Base-by-base conservation (phyloP, 108 stramenopile genomes). In the Ochromonas danica region DNA sequence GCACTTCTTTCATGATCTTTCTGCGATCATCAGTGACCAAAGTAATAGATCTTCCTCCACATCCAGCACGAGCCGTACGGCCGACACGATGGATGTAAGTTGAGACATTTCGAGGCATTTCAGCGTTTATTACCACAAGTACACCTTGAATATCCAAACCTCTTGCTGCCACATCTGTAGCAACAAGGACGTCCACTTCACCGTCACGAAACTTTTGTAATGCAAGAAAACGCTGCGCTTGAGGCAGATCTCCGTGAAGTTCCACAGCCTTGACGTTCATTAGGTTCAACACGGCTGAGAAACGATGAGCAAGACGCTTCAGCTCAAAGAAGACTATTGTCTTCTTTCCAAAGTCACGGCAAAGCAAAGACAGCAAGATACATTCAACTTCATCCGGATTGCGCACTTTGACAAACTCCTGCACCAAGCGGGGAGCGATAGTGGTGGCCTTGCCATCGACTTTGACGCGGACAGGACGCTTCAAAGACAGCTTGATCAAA, bases 11-110 rank as follows among this genome's bases (percentile, higher is more conserved):
- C 71, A 81, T 81, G 30, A 81, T 39, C 65, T 35, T 38, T 14
- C 71, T 78, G 22, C 60, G 22, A 2, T 14, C 14, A 27, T 87
- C 85, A 35, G 95, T 94, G 41, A 96, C 96, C 38, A 99, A 85
- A 27, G 97, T 98, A 71, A 97, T 95, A 39, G 92, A 85, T 39
- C 87, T 84, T 28, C 97, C 97, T 31, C 90, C 90, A 41, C 96
- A 87, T 33, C 97, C 99, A 2, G 97, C 96, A 42, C 99, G 88
- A 3, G 96, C 99, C 27, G 96, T 97, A 30, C 97, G 88, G 1
- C 97, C 97, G 61, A 97, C 94, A 1, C 99, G 86, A 86, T 99
- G 97, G 30, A 97, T 92, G 84, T 98, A 98, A 0, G 95, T 95
- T 39, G 90, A 90, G 6, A 94, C 86, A 43, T 96, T 87, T 70